A percentile compares a stretch with the other conserved stretches of the same genome.
These are phyloP conservation scores for Fonsecaea pugnacius DNA, from an alignment of 2,329 filamentous ascomycete genomes.

Conservation along the genomic window DNA sequence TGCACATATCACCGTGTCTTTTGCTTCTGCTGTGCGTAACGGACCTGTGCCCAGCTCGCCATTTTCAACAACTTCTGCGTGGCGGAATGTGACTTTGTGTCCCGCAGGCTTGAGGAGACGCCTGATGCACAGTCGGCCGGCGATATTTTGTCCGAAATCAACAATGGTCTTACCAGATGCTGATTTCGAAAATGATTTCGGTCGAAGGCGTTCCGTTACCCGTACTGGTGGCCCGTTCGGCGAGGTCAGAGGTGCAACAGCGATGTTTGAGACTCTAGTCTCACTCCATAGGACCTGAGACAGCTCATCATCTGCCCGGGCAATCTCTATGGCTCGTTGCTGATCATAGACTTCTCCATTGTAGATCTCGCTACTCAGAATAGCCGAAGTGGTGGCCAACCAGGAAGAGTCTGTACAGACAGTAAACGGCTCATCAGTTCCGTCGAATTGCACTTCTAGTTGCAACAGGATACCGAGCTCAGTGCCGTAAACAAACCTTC, in stretches of 20 bases:
- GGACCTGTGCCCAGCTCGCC: conserved; percentile 51
- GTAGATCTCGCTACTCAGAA: conserved; percentile 52
- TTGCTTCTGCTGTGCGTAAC: conserved; percentile 50
- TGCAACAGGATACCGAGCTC: conserved; percentile 40
- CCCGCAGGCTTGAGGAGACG: conserved; percentile 29
- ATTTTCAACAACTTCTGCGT: conserved; percentile 61
- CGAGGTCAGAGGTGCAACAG: conserved; percentile 45
- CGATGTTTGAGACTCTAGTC: conserved; percentile 42
- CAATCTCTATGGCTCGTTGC: conserved; percentile 38
- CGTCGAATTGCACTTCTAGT: conserved; percentile 38
- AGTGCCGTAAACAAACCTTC: conserved; percentile 38
- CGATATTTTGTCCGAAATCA: conserved; percentile 65
- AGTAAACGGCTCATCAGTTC: conserved; percentile 21
- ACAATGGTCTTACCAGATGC: conserved; percentile 55
- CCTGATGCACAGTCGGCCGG: conserved; percentile 54
- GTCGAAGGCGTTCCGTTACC: conserved; percentile 40
- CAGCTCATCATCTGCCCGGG: conserved; percentile 40
- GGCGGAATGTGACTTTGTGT: conserved; percentile 48
- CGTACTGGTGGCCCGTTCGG: conserved; percentile 54
- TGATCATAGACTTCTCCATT: conserved; percentile 60
- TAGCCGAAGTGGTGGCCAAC: conserved; percentile 35
- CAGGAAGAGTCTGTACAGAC: conserved; percentile 38
- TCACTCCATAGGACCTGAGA: conserved; percentile 40
- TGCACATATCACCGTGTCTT: conserved; percentile 47
- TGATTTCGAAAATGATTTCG: conserved; percentile 41